phyloP scores from a whole-genome alignment of 31 red algal species.

The Asparagopsis taxiformis region DNA sequence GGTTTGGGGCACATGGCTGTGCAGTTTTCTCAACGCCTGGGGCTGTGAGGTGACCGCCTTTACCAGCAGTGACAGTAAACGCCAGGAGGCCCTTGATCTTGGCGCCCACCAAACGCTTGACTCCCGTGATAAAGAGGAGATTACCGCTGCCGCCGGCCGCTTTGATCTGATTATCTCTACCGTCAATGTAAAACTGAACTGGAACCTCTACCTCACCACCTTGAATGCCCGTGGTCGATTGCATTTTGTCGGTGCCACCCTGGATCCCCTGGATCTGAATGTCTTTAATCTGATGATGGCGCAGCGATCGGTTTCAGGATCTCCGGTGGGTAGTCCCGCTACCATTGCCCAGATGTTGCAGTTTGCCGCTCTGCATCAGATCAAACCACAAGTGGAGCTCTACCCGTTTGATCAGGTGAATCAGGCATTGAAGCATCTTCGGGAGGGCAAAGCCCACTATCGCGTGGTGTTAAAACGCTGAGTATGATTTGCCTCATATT shows the following conservation, averaged over 20 bases:
- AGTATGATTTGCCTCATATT: no score
- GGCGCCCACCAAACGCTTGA: constrained; percentile 31
- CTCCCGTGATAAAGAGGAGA: constrained; percentile 30
- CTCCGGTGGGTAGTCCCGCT: no score
- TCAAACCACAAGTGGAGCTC: no score
- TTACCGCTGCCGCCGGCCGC: constrained; percentile 28
- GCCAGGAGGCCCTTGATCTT: constrained; percentile 40
- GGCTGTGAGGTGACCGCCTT: constrained; percentile 52
- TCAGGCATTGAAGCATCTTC: no score
- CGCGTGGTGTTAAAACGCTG: no score
- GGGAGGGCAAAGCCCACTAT: no score
- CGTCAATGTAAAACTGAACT: constrained; percentile 13
- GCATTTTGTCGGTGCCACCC: constrained; percentile 6
- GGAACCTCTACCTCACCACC: constrained; percentile 2
- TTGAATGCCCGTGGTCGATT: background rate
- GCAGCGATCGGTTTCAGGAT: no score
- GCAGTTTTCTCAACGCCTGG: constrained; percentile 58
- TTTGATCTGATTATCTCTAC: constrained; percentile 51
- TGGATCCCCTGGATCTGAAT: no score
- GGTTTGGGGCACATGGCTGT: constrained; percentile 65
- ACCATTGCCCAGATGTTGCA: no score
- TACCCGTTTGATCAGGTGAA: no score
- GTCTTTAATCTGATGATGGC: no score
- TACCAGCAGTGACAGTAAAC: constrained; percentile 19
- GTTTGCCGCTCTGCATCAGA: no score